phyloP scores from a whole-genome alignment of 2,329 filamentous ascomycete species.

The Arthroderma uncinatum region DNA sequence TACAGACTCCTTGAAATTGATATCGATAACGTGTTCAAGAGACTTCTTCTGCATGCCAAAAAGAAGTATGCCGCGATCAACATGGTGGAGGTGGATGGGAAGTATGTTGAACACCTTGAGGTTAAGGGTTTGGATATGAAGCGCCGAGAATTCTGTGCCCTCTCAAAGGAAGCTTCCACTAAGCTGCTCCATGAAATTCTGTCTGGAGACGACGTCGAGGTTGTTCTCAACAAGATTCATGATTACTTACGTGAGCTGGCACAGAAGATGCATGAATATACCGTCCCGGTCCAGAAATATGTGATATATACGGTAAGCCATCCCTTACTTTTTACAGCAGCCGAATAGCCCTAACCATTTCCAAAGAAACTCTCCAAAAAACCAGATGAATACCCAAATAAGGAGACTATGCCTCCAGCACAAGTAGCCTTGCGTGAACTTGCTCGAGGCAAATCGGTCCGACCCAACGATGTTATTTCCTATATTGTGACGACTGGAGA shows the following conservation, averaged over 20 bases:
- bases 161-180: constrained; percentile 90
- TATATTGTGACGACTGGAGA: constrained; percentile 74
- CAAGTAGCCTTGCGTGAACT: constrained; percentile 87
- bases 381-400: constrained; percentile 87
- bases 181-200: constrained; percentile 87
- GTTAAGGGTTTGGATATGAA: constrained; percentile 98
- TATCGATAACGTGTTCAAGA: constrained; percentile 92
- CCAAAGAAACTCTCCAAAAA: constrained; percentile 75
- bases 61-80: constrained; percentile 99
- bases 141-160: constrained; percentile 85
- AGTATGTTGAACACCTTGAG: constrained; percentile 87
- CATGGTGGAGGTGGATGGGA: constrained; percentile 76
- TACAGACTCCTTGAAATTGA: constrained; percentile 93
- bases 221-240: constrained; percentile 79
- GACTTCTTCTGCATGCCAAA: constrained; percentile 88
- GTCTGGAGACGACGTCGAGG: constrained; percentile 82
- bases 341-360: constrained; percentile 15
- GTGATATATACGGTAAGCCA: constrained; percentile 70
- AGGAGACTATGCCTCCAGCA: constrained; percentile 89
- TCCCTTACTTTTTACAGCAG: not conserved
- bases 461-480: constrained; percentile 89
- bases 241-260: constrained; percentile 82
- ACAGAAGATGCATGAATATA: constrained; percentile 70
- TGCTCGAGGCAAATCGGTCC: constrained; percentile 72
- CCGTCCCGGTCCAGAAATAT: constrained; percentile 72